phyloP scores from a whole-genome alignment of 768 basidiomycete species.

The Rhizopogon vinicolor region DNA sequence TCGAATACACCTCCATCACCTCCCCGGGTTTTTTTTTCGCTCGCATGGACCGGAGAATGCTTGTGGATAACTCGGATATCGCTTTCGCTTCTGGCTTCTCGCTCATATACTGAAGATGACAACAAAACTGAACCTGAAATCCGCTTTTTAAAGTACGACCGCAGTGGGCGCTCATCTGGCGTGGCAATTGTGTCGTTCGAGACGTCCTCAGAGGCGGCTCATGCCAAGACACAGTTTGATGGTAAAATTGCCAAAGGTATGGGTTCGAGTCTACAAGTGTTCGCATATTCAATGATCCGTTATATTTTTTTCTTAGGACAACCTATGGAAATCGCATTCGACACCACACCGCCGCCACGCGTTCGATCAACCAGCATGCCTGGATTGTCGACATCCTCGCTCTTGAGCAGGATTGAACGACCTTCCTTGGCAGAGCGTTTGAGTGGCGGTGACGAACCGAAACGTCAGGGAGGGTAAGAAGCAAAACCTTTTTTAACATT shows the following conservation, averaged over 20 bases:
- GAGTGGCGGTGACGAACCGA: slow-evolving; percentile 37
- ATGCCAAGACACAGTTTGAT: slow-evolving; percentile 80
- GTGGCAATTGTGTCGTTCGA: slow-evolving; percentile 78
- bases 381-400: slow-evolving; percentile 43
- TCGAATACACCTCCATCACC: slow-evolving; percentile 29
- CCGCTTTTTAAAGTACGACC: slow-evolving; percentile 77
- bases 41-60: slow-evolving; percentile 24
- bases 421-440: slow-evolving; percentile 66
- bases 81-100: slow-evolving; percentile 42
- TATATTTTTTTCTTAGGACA: slow-evolving; percentile 48
- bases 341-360: slow-evolving; percentile 40
- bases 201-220: slow-evolving; percentile 70
- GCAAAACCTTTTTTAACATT: background rate
- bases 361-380: slow-evolving; percentile 45
- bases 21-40: slow-evolving; percentile 20
- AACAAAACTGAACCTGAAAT: slow-evolving; percentile 56
- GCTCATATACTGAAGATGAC: slow-evolving; percentile 28
- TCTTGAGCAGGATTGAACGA: slow-evolving; percentile 74
- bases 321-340: slow-evolving; percentile 69
- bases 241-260: slow-evolving; percentile 87
- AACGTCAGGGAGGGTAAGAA: slow-evolving; percentile 11
- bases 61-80: slow-evolving; percentile 22
- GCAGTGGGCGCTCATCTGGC: slow-evolving; percentile 89
- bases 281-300: background rate
- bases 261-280: background rate